Evolutionary conservation across 495 filamentous ascomycete genomes (phyloP), one percentile per base, ranked within the genome.

Genomic region (Tuber umbilicatum): DNA sequence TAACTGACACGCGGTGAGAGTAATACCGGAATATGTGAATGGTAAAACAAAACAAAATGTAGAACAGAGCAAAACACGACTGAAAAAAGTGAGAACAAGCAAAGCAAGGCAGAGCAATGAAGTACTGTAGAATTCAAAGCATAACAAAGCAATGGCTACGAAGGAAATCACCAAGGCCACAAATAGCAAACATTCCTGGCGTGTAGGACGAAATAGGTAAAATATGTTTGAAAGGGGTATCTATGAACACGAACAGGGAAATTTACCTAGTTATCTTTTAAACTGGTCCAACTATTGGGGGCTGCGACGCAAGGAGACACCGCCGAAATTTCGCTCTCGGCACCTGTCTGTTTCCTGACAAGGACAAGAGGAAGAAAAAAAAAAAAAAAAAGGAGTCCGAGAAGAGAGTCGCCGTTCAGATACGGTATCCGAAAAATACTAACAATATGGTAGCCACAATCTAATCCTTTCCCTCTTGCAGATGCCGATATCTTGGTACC

Each of bases 281-380:
- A 79, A 79, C 72, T 41, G 47, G 75, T 40, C 77, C 72, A 39
- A 70, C 68, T 37, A 76, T 76, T 78, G 76, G 76, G 76, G 75
- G 77, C 75, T 78, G 55, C 71, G 50, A 79, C 78, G 77, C 76
- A 79, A 79, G 77, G 77, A 78, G 75, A 78, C 47, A 69, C 68
- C 42, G 69, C 75, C 35, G 41, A 78, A 77, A 78, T 64, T 64
- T 64, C 27, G 31, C 14, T 64, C 55, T 64, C 55, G 55, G 55
- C 55, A 64, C 55, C 27, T 35, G 27, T 64, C 27, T 64, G 27
- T 35, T 35, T 6, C 55, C 27, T 14, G 55, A 64, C 27, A 35
- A 64, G 55, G n/a, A 64, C 14, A 31, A n/a, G 19, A n/a, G 19
- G 5, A 7, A n/a, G n/a, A 10, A 6, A 55, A 31, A 2, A n/a